Evolutionary conservation across 140 eudicot species (phyloP).

Genomic region (Bidens hawaiensis): DNA sequence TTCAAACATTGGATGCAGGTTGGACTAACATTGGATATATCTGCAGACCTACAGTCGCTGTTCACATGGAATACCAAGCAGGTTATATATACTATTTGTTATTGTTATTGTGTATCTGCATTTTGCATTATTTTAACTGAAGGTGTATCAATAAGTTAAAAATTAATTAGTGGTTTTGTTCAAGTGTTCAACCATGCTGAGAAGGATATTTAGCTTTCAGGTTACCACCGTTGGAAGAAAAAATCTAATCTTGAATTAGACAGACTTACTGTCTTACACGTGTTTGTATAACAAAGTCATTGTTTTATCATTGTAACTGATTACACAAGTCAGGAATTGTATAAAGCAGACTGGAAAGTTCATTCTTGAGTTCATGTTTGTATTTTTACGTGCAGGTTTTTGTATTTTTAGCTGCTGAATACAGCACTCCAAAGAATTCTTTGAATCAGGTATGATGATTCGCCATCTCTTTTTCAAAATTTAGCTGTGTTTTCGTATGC

Average conservation of each 20-base stretch:
- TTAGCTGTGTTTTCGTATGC: neutral
- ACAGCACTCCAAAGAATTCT: conserved; percentile 72
- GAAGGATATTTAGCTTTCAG: neutral
- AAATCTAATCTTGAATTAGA: neutral
- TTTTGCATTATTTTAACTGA: neutral
- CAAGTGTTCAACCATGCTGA: neutral
- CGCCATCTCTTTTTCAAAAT: neutral
- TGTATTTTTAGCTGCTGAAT: conserved; percentile 95
- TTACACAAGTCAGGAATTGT: too few species aligned
- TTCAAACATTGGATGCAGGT: too few species aligned
- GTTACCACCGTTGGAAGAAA: too few species aligned
- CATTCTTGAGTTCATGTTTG: neutral
- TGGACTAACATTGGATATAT: conserved; percentile 64
- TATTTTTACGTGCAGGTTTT: conserved; percentile 58
- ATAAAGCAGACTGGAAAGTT: too few species aligned
- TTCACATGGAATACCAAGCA: conserved; percentile 97
- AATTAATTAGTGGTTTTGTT: neutral
- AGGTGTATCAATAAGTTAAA: neutral
- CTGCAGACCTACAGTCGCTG: conserved; percentile 79
- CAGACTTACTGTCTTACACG: neutral
- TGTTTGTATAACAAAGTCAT: neutral
- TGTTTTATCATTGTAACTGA: conserved; percentile 6
- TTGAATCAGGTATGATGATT: conserved; percentile 65
- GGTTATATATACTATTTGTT: conserved; percentile 36
- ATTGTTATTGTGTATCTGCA: neutral